Conservation (phyloP, 2,329 filamentous ascomycete genomes). For the Penicillium occitanis region DNA sequence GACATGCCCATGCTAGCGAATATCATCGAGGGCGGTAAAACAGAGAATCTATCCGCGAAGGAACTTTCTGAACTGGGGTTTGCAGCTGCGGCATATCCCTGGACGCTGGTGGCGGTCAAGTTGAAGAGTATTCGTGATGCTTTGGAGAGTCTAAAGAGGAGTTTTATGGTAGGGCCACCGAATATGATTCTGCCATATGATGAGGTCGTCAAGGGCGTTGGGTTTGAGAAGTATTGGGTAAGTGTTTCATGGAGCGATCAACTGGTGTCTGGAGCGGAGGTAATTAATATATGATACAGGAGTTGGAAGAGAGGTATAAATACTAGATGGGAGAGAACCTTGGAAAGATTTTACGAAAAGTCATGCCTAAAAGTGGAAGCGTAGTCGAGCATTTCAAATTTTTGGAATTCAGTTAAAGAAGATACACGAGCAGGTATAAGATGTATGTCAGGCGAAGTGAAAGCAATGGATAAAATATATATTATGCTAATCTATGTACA, state of each 20-base stretch:
- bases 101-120: constrained; percentile 19
- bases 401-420: too few species aligned
- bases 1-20: constrained; percentile 44
- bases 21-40: constrained; percentile 47
- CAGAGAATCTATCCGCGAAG: constrained; percentile 39
- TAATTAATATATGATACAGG: constrained; percentile 5
- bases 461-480: neutral
- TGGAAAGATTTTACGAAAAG: too few species aligned
- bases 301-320: constrained; percentile 16
- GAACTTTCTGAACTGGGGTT: constrained; percentile 45
- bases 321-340: neutral
- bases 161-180: constrained; percentile 44
- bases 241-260: constrained; percentile 13
- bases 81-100: constrained; percentile 20
- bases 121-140: constrained; percentile 27
- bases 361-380: too few species aligned
- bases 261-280: neutral
- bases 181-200: constrained; percentile 46
- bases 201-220: constrained; percentile 49
- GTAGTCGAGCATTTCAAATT: too few species aligned
- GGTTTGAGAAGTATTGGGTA: constrained; percentile 48
- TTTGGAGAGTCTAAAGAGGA: constrained; percentile 42
- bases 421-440: neutral
- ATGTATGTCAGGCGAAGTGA: neutral
- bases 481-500: neutral